Conservation (phyloP, 2,329 filamentous ascomycete genomes). For the Xylariaceae sp. region DNA sequence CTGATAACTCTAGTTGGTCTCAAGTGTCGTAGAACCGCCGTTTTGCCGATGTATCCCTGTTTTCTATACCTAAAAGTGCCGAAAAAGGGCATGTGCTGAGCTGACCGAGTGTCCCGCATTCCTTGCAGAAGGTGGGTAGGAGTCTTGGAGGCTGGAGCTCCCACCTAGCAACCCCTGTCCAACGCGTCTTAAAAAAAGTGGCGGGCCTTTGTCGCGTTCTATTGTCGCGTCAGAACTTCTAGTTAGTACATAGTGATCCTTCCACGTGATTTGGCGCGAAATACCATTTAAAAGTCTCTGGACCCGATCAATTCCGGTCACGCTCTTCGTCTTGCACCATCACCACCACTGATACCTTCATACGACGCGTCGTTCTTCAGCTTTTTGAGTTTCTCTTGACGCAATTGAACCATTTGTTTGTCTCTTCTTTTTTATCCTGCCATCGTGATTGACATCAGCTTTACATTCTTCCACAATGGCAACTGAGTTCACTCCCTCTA, state of each 20-base stretch:
- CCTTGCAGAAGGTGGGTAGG: constrained; percentile 1
- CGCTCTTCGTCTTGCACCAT: constrained; percentile 25
- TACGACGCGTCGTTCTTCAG: constrained; percentile 28
- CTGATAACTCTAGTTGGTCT: constrained; percentile 24
- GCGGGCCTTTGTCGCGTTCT: constrained; percentile 31
- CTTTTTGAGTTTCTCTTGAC: constrained; percentile 9
- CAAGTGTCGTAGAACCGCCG: not conserved
- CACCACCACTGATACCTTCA: constrained; percentile 25
- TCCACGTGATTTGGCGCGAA: constrained; percentile 35
- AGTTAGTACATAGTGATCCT: constrained; percentile 20
- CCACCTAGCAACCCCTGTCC: not conserved
- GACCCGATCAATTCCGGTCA: constrained; percentile 25
- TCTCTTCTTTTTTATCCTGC: constrained; percentile 10
- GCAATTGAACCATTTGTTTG: constrained; percentile 6
- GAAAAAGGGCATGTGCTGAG: constrained; percentile 14
- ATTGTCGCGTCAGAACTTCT: constrained; percentile 16
- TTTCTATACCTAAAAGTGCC: constrained; percentile 18
- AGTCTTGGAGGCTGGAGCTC: constrained; percentile 9
- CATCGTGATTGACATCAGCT: constrained; percentile 25
- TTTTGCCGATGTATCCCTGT: constrained; percentile 16
- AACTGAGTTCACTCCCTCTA: constrained; percentile 66
- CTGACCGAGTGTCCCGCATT: constrained; percentile 15
- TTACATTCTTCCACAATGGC: constrained; percentile 62
- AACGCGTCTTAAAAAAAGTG: constrained; percentile 31
- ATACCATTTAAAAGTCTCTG: constrained; percentile 30